Conservation (phyloP, 306 rosid species). For the Prunus kanzakura region DNA sequence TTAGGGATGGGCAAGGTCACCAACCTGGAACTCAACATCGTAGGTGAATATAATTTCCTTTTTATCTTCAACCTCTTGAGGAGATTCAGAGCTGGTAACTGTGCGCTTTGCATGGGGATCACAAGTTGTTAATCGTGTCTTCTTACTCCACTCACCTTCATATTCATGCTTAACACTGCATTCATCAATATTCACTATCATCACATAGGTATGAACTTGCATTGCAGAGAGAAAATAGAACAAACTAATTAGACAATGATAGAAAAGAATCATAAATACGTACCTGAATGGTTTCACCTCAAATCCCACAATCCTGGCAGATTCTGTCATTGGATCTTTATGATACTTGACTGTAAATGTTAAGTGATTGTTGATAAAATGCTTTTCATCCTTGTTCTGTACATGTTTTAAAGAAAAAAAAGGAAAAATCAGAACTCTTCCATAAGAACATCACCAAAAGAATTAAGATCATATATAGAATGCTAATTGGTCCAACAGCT, state of each 20-base stretch:
- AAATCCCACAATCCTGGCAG: constrained; percentile 84
- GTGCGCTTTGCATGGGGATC: constrained; percentile 71
- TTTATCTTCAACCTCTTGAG: constrained; percentile 84
- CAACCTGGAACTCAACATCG: constrained; percentile 88
- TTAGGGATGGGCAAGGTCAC: constrained; percentile 19
- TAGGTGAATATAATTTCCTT: constrained; percentile 78
- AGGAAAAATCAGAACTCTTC: constrained; percentile 10
- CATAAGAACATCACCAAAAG: constrained; percentile 1
- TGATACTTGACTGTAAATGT: constrained; percentile 73
- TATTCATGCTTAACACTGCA: constrained; percentile 71
- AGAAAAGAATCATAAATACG: constrained; percentile 14
- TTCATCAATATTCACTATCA: constrained; percentile 21
- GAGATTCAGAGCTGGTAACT: constrained; percentile 67
- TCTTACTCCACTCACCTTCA: constrained; percentile 64
- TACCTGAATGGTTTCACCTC: constrained; percentile 94
- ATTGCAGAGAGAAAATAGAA: background rate
- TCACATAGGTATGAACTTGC: constrained; percentile 2
- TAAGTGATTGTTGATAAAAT: constrained; percentile 79
- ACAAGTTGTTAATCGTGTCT: constrained; percentile 63
- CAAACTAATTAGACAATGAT: background rate
- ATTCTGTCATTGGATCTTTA: constrained; percentile 62
- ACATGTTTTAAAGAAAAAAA: background rate
- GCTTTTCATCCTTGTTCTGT: constrained; percentile 77
- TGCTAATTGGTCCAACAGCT: constrained; percentile 18
- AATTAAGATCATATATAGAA: constrained; percentile 6